A percentile compares a stretch with the other conserved stretches of the same genome.
phyloP scores from a whole-genome alignment of 768 basidiomycete species.

The Tremella yokohamensis region DNA sequence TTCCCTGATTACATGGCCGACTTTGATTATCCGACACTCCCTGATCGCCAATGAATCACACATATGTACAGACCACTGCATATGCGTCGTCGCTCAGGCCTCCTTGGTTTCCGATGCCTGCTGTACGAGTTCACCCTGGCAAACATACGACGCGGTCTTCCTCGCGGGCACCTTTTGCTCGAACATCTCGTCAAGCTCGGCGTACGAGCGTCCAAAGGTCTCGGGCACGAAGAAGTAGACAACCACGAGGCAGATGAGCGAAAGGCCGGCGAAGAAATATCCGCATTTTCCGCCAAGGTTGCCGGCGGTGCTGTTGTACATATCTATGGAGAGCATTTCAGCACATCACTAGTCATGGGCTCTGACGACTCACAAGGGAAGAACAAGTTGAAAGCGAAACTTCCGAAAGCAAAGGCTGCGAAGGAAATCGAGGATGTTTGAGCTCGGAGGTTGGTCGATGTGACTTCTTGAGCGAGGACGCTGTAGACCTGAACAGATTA shows the following conservation, averaged over 20 bases:
- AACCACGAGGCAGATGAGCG: background rate
- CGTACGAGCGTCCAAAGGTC: conserved; percentile 14
- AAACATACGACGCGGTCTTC: conserved; percentile 4
- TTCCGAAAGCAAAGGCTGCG: background rate
- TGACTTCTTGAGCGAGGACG: no score
- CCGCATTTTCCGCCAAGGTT: conserved; percentile 3
- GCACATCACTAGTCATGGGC: background rate
- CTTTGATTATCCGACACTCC: no score
- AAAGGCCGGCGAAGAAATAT: background rate
- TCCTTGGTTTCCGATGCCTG: background rate
- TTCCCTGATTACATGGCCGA: no score
- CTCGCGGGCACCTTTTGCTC: conserved; percentile 30
- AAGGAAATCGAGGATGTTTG: no score
- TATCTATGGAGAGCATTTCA: background rate
- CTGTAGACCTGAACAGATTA: no score
- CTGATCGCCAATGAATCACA: no score
- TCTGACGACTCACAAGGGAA: conserved; percentile 1
- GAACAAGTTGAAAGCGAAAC: conserved; percentile 2
- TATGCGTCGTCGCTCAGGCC: no score
- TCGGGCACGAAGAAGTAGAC: conserved; percentile 4
- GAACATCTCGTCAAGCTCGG: conserved; percentile 42
- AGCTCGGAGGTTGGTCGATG: no score
- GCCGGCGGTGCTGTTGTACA: conserved; percentile 4
- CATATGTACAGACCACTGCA: no score
- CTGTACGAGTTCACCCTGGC: background rate